phyloP scores from a whole-genome alignment of 2,329 filamentous ascomycete species.

The Gaeumannomyces sp. region DNA sequence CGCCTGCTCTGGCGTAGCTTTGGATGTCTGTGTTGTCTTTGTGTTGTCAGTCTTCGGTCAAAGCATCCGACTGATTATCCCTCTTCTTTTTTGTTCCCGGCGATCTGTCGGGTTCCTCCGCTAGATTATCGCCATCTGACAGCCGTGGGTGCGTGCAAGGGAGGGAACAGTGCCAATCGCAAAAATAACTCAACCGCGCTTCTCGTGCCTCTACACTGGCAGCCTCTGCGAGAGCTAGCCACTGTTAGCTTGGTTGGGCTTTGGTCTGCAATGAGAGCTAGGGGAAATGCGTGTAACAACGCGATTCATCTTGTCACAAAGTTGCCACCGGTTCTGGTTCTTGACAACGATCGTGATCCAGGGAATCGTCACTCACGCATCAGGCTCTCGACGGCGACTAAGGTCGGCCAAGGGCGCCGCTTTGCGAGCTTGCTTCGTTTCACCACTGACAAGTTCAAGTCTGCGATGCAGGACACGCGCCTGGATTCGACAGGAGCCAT shows the following conservation, averaged over 20 bases:
- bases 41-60: too few species aligned
- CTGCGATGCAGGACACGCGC: too few species aligned
- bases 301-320: not conserved
- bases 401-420: too few species aligned
- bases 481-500: not conserved
- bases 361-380: too few species aligned
- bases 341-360: not conserved
- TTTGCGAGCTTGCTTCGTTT: not conserved
- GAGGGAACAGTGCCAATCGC: not conserved
- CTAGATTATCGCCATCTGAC: too few species aligned
- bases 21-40: too few species aligned
- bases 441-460: not conserved
- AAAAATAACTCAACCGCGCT: not conserved
- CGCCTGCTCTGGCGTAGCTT: too few species aligned
- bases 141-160: too few species aligned
- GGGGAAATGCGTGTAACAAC: not conserved
- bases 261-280: not conserved
- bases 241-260: not conserved
- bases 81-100: too few species aligned
- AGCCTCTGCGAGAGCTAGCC: not conserved
- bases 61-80: too few species aligned
- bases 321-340: not conserved
- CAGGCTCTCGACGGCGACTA: not conserved
- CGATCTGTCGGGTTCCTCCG: too few species aligned
- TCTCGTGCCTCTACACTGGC: not conserved